Conservation (phyloP, 2,329 filamentous ascomycete species). For the Plenodomus tracheiphilus region DNA sequence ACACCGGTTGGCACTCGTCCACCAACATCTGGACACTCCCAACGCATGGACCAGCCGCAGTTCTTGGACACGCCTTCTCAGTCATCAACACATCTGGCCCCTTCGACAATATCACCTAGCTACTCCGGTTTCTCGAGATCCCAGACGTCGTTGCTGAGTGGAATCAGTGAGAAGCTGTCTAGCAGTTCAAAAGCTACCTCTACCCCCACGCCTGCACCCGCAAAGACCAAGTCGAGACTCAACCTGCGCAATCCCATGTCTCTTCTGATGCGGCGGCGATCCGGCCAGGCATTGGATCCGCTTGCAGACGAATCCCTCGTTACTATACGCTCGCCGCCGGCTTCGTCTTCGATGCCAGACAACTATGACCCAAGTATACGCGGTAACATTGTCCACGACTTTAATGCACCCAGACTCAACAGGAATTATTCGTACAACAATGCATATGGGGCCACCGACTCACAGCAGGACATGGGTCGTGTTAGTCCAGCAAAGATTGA, state of each 20-base stretch:
- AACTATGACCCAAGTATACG: slow-evolving; percentile 67
- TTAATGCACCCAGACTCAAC: slow-evolving; percentile 61
- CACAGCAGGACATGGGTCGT: slow-evolving; percentile 24
- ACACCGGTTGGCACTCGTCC: slow-evolving; percentile 23
- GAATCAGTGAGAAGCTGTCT: slow-evolving; percentile 36
- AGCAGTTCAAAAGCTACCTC: slow-evolving; percentile 24
- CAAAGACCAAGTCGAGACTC: slow-evolving; percentile 54
- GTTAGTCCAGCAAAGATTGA: slow-evolving; percentile 43
- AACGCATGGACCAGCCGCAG: slow-evolving; percentile 19
- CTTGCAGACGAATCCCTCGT: slow-evolving; percentile 56
- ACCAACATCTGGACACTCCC: slow-evolving; percentile 23
- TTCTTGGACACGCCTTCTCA: slow-evolving; percentile 21
- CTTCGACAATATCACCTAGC: slow-evolving; percentile 26
- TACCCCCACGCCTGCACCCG: slow-evolving; percentile 21
- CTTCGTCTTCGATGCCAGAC: slow-evolving; percentile 57
- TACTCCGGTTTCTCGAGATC: slow-evolving; percentile 37
- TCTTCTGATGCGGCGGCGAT: slow-evolving; percentile 60
- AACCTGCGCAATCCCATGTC: slow-evolving; percentile 65
- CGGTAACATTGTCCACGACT: slow-evolving; percentile 67
- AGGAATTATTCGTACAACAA: slow-evolving; percentile 45
- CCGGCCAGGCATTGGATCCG: slow-evolving; percentile 54
- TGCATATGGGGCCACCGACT: slow-evolving; percentile 25
- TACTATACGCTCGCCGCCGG: slow-evolving; percentile 50
- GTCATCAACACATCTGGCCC: slow-evolving; percentile 24
- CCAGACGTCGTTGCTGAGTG: slow-evolving; percentile 37